Base-by-base conservation (phyloP, 331 rosid species). In the Telfairia occidentalis region DNA sequence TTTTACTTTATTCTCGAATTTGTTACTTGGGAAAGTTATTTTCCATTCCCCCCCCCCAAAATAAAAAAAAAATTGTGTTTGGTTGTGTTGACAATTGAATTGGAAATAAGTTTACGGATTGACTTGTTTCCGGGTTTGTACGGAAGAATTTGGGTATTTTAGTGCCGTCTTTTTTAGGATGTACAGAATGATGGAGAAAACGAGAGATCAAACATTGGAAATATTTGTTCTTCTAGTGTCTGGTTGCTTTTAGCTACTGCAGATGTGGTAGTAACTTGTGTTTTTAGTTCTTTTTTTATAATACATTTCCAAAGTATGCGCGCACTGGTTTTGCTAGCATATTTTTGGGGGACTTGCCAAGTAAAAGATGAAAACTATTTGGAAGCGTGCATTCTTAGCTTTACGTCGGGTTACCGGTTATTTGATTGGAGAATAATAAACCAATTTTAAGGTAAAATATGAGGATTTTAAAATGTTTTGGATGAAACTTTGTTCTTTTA, bases 31-130 rank as follows among this genome's bases (percentile, higher is more conserved):
- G 55, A 19, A 7, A 48, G 7, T 48, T 15, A 45, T 65, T 43
- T 55, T 35, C 19, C 21, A 21, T 66, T 66, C 40, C 23, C 52
- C 73, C 43, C 7, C n/a, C n/a, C n/a, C n/a, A n/a, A n/a, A n/a
- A n/a, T n/a, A n/a, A n/a, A n/a, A n/a, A n/a, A n/a, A 59, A 37
- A 32, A 10, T 24, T 60, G 10, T 5, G 74, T 70, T 76, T 74
- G 58, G 82, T 8, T 26, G 29, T 35, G 19, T 65, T 28, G 76
- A 76, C 72, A 53, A 67, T 67, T 59, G n/a, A 7, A 7, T 30
- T 16, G 75, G 42, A 24, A 9, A 2, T 16, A 4, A 71, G 40
- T 18, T 46, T 16, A 7, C 18, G 2, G 59, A 48, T 29, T 71
- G 46, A 1, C 19, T 3, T 71, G 75, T 18, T 71, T 48, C 11